A percentile compares a stretch with the other conserved stretches of the same genome.
Conservation (phyloP, 106 monocot species). For the Dendrobium huoshanense region DNA sequence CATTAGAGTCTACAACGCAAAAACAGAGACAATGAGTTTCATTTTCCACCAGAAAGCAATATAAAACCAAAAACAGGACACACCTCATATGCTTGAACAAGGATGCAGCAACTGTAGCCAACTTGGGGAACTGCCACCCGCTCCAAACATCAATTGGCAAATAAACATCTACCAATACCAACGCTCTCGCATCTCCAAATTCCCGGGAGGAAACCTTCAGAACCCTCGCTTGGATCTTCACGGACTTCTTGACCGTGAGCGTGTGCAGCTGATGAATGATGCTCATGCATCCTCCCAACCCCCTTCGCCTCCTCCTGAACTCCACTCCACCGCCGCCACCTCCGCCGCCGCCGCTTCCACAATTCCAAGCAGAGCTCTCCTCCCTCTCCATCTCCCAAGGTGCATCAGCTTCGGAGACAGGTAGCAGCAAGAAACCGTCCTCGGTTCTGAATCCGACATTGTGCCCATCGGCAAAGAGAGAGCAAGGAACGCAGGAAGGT, state of each 20-base stretch:
- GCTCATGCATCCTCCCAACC: conserved; percentile 34
- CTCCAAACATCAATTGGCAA: conserved; percentile 68
- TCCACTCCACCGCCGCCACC: neutral
- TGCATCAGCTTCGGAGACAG: conserved; percentile 5
- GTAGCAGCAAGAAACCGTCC: conserved; percentile 22
- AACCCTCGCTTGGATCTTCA: conserved; percentile 44
- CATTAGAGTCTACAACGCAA: neutral
- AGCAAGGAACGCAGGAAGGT: conserved; percentile 29
- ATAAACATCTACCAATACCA: conserved; percentile 76
- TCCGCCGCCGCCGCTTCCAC: neutral
- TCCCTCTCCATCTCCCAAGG: neutral
- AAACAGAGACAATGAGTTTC: neutral
- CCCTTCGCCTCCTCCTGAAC: conserved; percentile 32
- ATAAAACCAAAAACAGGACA: neutral
- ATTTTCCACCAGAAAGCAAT: neutral
- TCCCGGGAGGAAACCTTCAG: conserved; percentile 28
- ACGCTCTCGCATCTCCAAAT: conserved; percentile 30
- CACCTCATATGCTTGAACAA: conserved; percentile 90
- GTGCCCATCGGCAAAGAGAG: conserved; percentile 22
- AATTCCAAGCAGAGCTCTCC: neutral
- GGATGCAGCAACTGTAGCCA: conserved; percentile 40
- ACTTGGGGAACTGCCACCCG: conserved; percentile 80
- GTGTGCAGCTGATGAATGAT: conserved; percentile 57
- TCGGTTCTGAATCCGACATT: conserved; percentile 35
- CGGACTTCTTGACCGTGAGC: conserved; percentile 27